phyloP scores from a whole-genome alignment of 352 stramenopile species.

The Phytophthora citrophthora region DNA sequence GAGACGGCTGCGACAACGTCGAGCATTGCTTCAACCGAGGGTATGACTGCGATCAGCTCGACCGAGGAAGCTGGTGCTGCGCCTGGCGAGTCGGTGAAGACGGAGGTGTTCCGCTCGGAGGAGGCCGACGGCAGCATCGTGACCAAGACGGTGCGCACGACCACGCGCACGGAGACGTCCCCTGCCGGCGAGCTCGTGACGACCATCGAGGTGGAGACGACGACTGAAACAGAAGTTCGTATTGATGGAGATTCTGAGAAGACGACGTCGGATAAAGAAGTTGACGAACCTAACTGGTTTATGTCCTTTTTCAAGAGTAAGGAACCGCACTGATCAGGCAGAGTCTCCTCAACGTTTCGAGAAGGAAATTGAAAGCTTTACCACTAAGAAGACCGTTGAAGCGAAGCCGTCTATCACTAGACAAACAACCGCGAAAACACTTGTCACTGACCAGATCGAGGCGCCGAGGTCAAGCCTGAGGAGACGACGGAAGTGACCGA shows the following conservation, averaged over 20 bases:
- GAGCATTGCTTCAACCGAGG: constrained; percentile 12
- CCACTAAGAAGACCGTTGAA: neutral
- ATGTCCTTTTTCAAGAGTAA: constrained; percentile 18
- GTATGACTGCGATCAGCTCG: constrained; percentile 20
- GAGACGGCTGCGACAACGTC: constrained; percentile 17
- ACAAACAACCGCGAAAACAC: neutral
- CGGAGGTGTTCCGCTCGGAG: constrained; percentile 23
- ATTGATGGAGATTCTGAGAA: neutral
- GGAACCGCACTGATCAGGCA: neutral
- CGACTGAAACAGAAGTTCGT: constrained; percentile 13
- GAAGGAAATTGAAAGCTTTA: neutral
- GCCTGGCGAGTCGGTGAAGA: constrained; percentile 20
- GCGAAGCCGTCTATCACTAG: constrained; percentile 1
- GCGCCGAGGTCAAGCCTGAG: neutral
- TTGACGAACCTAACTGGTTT: constrained; percentile 17
- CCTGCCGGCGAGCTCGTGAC: constrained; percentile 17
- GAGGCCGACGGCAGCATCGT: constrained; percentile 25
- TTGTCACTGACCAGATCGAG: neutral
- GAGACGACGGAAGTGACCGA: constrained; percentile 8
- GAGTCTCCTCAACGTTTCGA: neutral
- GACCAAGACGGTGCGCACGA: constrained; percentile 31
- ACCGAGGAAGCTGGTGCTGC: constrained; percentile 14
- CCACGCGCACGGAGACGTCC: constrained; percentile 18
- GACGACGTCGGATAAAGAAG: neutral
- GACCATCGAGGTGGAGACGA: constrained; percentile 27